Evolutionary conservation across 1,284 basidiomycete genomes (phyloP).

Genomic region (Inonotus obliquus): DNA sequence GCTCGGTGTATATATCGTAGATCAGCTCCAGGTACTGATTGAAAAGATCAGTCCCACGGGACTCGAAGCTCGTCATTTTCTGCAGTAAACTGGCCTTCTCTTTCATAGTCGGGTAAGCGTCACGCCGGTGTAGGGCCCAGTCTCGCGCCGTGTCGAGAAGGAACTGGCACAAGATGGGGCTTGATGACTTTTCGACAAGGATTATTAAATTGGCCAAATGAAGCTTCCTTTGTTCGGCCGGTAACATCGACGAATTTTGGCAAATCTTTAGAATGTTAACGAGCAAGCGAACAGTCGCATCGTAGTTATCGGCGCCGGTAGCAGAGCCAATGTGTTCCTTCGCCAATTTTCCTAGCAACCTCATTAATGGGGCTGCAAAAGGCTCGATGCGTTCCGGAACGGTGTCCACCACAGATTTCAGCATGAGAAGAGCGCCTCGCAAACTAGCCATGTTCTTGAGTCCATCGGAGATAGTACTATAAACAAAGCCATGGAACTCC

Average conservation of each 20-base stretch:
- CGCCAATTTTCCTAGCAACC: constrained; percentile 80
- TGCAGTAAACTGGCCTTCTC: constrained; percentile 90
- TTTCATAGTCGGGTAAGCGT: constrained; percentile 88
- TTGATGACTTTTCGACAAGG: constrained; percentile 92
- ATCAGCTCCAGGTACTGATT: constrained; percentile 88
- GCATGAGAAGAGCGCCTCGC: constrained; percentile 80
- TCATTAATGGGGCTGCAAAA: constrained; percentile 76
- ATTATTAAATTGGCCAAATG: constrained; percentile 74
- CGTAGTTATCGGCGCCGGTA: constrained; percentile 43
- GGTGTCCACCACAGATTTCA: constrained; percentile 85
- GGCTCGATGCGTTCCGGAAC: constrained; percentile 83
- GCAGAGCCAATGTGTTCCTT: constrained; percentile 81
- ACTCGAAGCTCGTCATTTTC: constrained; percentile 90
- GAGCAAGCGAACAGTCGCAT: constrained; percentile 57
- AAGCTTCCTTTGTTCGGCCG: constrained; percentile 70
- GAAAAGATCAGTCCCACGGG: constrained; percentile 70
- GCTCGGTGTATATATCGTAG: constrained; percentile 91
- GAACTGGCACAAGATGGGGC: constrained; percentile 74
- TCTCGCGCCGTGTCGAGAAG: constrained; percentile 84
- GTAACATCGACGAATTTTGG: constrained; percentile 55
- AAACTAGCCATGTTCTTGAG: constrained; percentile 68
- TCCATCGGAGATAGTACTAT: constrained; percentile 77
- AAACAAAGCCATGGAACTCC: constrained; percentile 78
- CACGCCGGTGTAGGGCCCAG: constrained; percentile 85
- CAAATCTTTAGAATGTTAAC: constrained; percentile 70